Percentiles rank a stretch among this genome's conserved stretches.
phyloP scores from a whole-genome alignment of 2,329 filamentous ascomycete genomes.

The Diaporthe humulicola region DNA sequence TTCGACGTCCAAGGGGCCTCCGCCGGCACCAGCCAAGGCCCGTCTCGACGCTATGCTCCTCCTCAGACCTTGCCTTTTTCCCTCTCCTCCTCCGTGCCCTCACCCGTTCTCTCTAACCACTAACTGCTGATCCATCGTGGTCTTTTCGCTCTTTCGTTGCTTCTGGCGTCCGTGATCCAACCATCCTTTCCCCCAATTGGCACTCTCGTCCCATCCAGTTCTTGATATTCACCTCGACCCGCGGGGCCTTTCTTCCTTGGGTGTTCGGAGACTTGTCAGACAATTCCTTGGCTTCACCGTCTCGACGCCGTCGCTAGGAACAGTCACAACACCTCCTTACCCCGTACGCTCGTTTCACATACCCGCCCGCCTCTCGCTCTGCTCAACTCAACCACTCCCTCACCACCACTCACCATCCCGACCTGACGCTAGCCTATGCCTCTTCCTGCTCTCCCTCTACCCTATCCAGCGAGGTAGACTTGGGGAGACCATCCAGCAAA shows the following conservation, averaged over 20 bases:
- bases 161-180: slow-evolving; percentile 40
- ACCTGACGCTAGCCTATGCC: slow-evolving; percentile 41
- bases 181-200: slow-evolving; percentile 31
- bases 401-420: slow-evolving; percentile 35
- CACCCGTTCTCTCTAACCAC: slow-evolving; percentile 29
- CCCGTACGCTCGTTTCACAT: slow-evolving; percentile 46
- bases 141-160: slow-evolving; percentile 36
- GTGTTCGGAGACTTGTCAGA: slow-evolving; percentile 39
- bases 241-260: slow-evolving; percentile 27
- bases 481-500: slow-evolving; percentile 19
- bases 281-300: slow-evolving; percentile 34
- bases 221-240: slow-evolving; percentile 26
- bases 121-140: slow-evolving; percentile 39
- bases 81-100: slow-evolving; percentile 34
- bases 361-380: slow-evolving; percentile 42
- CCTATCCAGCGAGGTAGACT: slow-evolving; percentile 19
- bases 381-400: slow-evolving; percentile 27
- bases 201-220: slow-evolving; percentile 31
- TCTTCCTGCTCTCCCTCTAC: slow-evolving; percentile 41
- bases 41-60: slow-evolving; percentile 32
- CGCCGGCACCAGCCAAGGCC: slow-evolving; percentile 31
- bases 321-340: slow-evolving; percentile 42
- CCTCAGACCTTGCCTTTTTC: slow-evolving; percentile 31
- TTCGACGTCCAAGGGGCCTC: slow-evolving; percentile 40
- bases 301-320: slow-evolving; percentile 39